A percentile compares a stretch with the other conserved stretches of the same genome.
These are phyloP conservation scores for Botrytis medusae DNA, from an alignment of 2,329 filamentous ascomycete species.

Conservation along the genomic window DNA sequence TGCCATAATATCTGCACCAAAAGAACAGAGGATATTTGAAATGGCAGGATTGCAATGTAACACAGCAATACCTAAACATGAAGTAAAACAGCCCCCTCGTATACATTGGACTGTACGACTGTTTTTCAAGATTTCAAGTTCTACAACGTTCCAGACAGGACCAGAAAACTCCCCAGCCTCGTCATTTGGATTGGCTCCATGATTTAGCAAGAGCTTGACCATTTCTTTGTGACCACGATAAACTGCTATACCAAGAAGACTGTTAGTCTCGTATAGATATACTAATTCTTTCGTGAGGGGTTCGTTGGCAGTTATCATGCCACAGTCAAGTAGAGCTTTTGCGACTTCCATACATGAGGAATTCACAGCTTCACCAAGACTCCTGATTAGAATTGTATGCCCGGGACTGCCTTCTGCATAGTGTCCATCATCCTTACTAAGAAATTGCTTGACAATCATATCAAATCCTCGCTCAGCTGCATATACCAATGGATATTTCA, in stretches of 20 bases:
- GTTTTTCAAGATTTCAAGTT: background rate
- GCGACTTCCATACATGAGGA: background rate
- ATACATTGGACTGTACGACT: too few relatives aligned
- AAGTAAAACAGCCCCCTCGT: too few relatives aligned
- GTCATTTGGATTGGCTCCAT: rapidly evolving
- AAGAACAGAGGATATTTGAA: background rate
- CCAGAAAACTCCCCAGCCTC: rapidly evolving
- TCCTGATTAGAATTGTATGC: too few relatives aligned
- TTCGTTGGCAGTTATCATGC: background rate
- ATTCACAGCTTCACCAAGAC: rapidly evolving
- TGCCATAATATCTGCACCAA: background rate
- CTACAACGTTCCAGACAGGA: rapidly evolving
- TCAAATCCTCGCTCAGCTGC: background rate
- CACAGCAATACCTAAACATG: background rate
- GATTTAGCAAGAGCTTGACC: background rate
- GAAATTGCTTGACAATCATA: background rate
- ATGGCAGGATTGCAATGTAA: background rate
- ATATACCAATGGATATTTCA: background rate
- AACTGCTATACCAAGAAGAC: background rate
- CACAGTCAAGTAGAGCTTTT: background rate
- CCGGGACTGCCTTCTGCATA: background rate
- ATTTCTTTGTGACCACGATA: rapidly evolving
- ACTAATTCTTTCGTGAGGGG: rapidly evolving
- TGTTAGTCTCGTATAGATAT: rapidly evolving
- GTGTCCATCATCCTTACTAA: rapidly evolving